Conservation (phyloP, 106 monocot genomes). For the Dendrobium huoshanense region DNA sequence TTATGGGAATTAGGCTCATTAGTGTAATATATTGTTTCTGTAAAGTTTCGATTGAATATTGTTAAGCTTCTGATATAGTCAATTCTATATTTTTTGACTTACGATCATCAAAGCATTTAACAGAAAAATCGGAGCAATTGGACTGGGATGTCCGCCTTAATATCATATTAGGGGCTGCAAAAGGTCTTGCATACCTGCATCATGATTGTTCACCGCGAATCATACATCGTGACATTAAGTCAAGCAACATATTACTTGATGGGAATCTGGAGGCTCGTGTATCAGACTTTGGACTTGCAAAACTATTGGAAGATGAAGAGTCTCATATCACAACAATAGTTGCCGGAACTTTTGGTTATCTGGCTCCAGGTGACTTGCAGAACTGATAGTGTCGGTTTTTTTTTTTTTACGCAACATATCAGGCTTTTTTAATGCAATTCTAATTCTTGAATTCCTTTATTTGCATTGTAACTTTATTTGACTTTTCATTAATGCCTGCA, state of each 20-base stretch:
- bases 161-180: slow-evolving; percentile 93
- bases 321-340: slow-evolving; percentile 96
- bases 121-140: slow-evolving; percentile 82
- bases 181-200: slow-evolving; percentile 92
- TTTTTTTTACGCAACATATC: not conserved
- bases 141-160: slow-evolving; percentile 95
- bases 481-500: not conserved
- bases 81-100: not conserved
- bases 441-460: not conserved
- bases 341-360: slow-evolving; percentile 98
- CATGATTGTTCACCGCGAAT: slow-evolving; percentile 98
- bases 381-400: not conserved
- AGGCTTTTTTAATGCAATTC: not conserved
- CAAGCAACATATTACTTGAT: slow-evolving; percentile 97
- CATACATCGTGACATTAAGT: slow-evolving; percentile 98
- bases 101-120: slow-evolving; percentile 6
- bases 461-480: not conserved
- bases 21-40: not conserved
- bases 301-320: slow-evolving; percentile 86
- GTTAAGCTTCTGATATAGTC: not conserved
- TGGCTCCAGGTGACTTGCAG: slow-evolving; percentile 79
- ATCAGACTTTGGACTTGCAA: slow-evolving; percentile 97
- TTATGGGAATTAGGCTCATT: not conserved
- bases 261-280: slow-evolving; percentile 88
- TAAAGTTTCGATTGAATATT: not conserved